phyloP scores from a whole-genome alignment of 495 filamentous ascomycete genomes.

The Baudoinia panamericana region DNA sequence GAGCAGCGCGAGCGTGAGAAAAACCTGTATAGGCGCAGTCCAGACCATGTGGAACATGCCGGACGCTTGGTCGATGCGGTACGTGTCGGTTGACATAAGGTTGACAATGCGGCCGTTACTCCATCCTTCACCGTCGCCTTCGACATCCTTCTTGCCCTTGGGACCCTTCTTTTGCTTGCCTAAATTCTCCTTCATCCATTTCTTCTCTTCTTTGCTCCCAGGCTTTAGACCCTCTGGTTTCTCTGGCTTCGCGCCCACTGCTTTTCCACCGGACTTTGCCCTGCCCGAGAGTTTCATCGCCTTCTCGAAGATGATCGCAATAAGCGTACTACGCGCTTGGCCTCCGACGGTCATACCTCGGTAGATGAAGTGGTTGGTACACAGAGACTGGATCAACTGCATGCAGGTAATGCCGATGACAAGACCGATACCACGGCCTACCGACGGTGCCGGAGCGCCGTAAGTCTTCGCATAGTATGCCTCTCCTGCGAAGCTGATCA shows the following conservation, averaged over 20 bases:
- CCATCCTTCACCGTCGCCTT: constrained; percentile 68
- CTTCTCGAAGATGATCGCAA: constrained; percentile 37
- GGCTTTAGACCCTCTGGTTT: constrained; percentile 26
- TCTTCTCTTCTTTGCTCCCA: constrained; percentile 34
- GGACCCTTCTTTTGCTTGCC: constrained; percentile 30
- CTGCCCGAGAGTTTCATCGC: constrained; percentile 34
- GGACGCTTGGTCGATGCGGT: constrained; percentile 71
- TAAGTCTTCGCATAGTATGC: constrained; percentile 47
- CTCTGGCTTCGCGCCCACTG: constrained; percentile 16
- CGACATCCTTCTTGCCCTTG: constrained; percentile 35
- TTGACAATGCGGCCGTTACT: constrained; percentile 80
- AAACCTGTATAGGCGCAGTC: constrained; percentile 65
- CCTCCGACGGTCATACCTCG: constrained; percentile 33
- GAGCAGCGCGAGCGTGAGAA: constrained; percentile 65
- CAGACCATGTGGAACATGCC: constrained; percentile 84
- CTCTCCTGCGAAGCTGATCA: constrained; percentile 37
- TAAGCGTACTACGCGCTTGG: constrained; percentile 29
- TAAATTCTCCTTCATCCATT: constrained; percentile 33
- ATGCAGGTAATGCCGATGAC: constrained; percentile 31
- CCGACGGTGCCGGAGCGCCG: constrained; percentile 18
- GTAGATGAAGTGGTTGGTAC: constrained; percentile 34
- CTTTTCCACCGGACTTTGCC: constrained; percentile 30
- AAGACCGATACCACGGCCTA: constrained; percentile 30
- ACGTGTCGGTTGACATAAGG: constrained; percentile 86
- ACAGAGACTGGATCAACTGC: constrained; percentile 29